Evolutionary conservation across 2,329 filamentous ascomycete species (phyloP).

Genomic region (Hypoxylon sp.): DNA sequence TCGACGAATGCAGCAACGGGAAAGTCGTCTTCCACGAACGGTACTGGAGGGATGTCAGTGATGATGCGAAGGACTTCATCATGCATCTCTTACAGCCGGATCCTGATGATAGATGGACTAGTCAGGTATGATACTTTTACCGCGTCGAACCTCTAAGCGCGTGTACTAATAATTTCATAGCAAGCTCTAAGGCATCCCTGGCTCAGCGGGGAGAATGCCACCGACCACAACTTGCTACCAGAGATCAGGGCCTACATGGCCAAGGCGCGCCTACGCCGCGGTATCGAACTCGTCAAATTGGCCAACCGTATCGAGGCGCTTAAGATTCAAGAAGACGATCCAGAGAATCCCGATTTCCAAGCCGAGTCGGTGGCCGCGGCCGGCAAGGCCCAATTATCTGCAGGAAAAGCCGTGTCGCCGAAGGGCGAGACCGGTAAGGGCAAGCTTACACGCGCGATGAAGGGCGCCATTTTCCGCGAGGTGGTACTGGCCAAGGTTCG

Average conservation of each 20-base stretch:
- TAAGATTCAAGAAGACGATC: conserved; percentile 90
- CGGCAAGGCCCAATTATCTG: conserved; percentile 55
- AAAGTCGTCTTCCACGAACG: conserved; percentile 95
- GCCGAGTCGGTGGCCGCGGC: conserved; percentile 72
- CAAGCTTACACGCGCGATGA: conserved; percentile 64
- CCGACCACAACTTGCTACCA: conserved; percentile 95
- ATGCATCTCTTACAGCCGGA: conserved; percentile 81
- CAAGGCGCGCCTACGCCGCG: conserved; percentile 89
- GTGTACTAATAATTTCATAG: conserved; percentile 55
- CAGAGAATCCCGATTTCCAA: conserved; percentile 80
- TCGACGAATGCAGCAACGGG: conserved; percentile 89
- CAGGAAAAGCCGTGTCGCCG: conserved; percentile 47
- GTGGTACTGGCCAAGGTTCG: conserved; percentile 94
- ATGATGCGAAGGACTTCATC: conserved; percentile 97
- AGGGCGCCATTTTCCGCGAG: conserved; percentile 88
- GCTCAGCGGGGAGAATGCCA: conserved; percentile 91
- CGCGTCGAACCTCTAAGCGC: neutral
- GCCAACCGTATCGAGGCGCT: conserved; percentile 95
- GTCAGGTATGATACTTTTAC: conserved; percentile 68
- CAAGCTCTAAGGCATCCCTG: conserved; percentile 85
- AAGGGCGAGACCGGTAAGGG: conserved; percentile 55
- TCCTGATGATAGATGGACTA: conserved; percentile 81
- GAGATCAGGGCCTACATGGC: conserved; percentile 96
- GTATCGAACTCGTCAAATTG: conserved; percentile 96
- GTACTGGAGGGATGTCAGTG: conserved; percentile 98